Evolutionary conservation across 345 rosid species (phyloP), one percentile per base, ranked within the genome.

Genomic region (Noccaea bulbosa): DNA sequence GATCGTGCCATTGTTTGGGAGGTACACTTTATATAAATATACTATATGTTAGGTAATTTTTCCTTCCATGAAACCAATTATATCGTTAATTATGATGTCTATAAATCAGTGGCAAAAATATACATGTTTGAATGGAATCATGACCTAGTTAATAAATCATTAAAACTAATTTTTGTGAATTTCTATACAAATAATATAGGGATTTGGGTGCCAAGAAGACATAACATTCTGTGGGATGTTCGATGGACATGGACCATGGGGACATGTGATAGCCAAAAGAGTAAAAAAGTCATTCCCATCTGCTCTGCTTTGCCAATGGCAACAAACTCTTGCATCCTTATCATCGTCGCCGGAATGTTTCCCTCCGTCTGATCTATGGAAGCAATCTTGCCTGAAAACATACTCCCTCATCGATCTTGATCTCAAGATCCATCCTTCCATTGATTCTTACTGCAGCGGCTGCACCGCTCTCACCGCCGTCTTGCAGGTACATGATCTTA

Each of bases 191-290:
- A 62, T 4, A 8, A 55, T 38, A 35, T 43, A 93, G 96, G 96
- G 92, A 72, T 90, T 83, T 54, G 96, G 98, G 15, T 86, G 91
- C 77, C 96, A 90, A 78, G 92, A 86, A 58, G 98, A 93, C 75
- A 83, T 85, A 86, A 78, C 81, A 16, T 87, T 90, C 34, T 88
- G 93, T 78, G 96, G 97, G 69, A 76, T 93, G 16, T 90, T 88
- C 76, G 98, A 93, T 80, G 98, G 98, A 27, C 98, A 93, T 67
- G 98, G 98, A 34, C 87, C 93, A 48, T 90, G 98, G 98, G 98
- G 93, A 17, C 96, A 93, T 79, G 52, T 82, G 22, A 76, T 90
- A 43, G 74, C 97, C 58, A 90, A 85, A 80, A 83, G 72, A 67
- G 88, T 86, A 2, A 78, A 84, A 71, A 76, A 77, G 43, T 72